These are phyloP conservation scores for Globisporangium canariense DNA, from an alignment of 352 stramenopile genomes.

Conservation along the genomic window DNA sequence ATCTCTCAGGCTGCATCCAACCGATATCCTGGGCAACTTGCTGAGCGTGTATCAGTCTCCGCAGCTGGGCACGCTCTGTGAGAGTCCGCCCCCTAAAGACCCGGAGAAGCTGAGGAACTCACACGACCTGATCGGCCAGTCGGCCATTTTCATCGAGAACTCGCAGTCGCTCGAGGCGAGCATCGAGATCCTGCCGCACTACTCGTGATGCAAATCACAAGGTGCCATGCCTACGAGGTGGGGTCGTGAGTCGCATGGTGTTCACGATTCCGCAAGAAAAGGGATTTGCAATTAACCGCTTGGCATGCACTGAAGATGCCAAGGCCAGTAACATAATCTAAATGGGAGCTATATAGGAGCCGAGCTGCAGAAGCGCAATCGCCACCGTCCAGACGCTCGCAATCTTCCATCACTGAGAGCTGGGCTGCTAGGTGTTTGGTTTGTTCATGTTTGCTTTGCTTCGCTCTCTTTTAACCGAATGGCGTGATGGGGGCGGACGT, in stretches of 20 bases:
- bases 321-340: conserved; percentile 21
- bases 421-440: not conserved
- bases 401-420: not conserved
- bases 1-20: conserved; percentile 27
- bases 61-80: conserved; percentile 37
- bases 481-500: conserved; percentile 67
- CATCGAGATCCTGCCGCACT: conserved; percentile 65
- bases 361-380: conserved; percentile 1
- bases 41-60: conserved; percentile 45
- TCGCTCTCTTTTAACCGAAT: conserved; percentile 51
- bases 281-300: conserved; percentile 13
- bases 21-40: conserved; percentile 70
- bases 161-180: conserved; percentile 46
- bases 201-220: conserved; percentile 29
- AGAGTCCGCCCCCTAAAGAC: conserved; percentile 21
- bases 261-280: conserved; percentile 2
- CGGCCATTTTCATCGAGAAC: conserved; percentile 35
- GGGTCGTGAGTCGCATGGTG: not conserved
- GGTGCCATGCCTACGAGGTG: not conserved
- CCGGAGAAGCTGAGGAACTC: conserved; percentile 19
- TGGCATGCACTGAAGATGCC: conserved; percentile 2
- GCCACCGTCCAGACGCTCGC: not conserved
- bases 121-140: conserved; percentile 20
- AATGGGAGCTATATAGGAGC: conserved; percentile 14
- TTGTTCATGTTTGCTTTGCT: not conserved